Evolutionary conservation across 371 early-diverging fungal species (phyloP).

Genomic region (Mucor piriformis): DNA sequence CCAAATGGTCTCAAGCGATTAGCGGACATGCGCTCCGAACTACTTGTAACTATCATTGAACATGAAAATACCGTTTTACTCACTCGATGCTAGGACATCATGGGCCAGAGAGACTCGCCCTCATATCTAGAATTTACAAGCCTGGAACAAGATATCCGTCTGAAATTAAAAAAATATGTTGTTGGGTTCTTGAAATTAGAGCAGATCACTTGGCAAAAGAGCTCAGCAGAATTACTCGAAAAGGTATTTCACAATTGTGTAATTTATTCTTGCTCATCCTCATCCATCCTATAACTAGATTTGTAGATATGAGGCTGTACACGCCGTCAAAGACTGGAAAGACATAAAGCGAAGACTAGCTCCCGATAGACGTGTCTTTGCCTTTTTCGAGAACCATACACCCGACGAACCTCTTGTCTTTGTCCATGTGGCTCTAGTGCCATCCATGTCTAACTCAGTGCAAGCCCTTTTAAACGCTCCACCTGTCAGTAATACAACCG

Average conservation of each 20-base stretch:
- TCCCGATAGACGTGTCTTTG: constrained; percentile 77
- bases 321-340: constrained; percentile 73
- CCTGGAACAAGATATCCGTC: constrained; percentile 19
- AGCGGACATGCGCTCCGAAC: constrained; percentile 72
- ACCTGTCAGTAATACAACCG: constrained; percentile 10
- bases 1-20: constrained; percentile 80
- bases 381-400: constrained; percentile 74
- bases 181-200: constrained; percentile 61
- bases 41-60: constrained; percentile 47
- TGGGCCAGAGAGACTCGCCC: constrained; percentile 2
- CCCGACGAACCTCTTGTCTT: constrained; percentile 81
- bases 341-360: constrained; percentile 81
- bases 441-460: constrained; percentile 60
- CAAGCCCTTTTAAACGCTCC: constrained; percentile 68
- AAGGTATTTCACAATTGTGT: too few relatives aligned
- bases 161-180: constrained; percentile 13
- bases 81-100: neutral
- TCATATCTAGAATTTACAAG: neutral
- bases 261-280: too few relatives aligned
- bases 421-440: constrained; percentile 77
- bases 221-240: constrained; percentile 74
- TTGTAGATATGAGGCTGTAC: constrained; percentile 82
- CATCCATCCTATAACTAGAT: constrained; percentile 42
- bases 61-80: neutral
- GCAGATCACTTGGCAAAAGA: constrained; percentile 76